Conservation (phyloP, 768 basidiomycete genomes). For the Termitomyces bulborhizus region DNA sequence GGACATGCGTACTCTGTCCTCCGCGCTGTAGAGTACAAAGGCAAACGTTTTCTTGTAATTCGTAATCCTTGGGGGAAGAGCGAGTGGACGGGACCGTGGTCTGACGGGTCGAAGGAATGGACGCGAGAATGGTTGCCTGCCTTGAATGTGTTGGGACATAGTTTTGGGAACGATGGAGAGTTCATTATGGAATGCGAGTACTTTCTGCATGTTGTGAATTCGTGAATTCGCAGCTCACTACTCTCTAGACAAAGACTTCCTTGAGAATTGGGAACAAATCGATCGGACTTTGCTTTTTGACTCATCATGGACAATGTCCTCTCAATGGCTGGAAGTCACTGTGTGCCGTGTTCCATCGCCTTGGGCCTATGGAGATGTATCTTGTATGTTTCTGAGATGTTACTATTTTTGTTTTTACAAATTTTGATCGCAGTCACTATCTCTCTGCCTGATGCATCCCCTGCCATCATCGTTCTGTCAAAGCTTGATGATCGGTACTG, state of each 20-base stretch:
- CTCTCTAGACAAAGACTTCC: conserved; percentile 28
- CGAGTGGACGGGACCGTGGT: conserved; percentile 50
- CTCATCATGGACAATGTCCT: conserved; percentile 31
- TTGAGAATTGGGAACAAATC: conserved; percentile 31
- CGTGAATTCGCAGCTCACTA: no score
- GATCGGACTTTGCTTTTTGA: conserved; percentile 35
- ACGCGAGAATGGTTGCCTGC: conserved; percentile 41
- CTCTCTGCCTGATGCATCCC: conserved; percentile 16
- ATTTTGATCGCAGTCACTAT: conserved; percentile 24
- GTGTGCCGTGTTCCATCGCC: conserved; percentile 21
- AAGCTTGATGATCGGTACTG: conserved; percentile 31
- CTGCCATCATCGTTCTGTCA: conserved; percentile 31
- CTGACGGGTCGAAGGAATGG: conserved; percentile 55
- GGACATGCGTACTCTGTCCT: conserved; percentile 48
- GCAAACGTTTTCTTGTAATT: conserved; percentile 45
- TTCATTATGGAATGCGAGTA: conserved; percentile 50
- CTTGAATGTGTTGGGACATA: conserved; percentile 35
- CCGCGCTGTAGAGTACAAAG: conserved; percentile 37
- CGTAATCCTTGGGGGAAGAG: conserved; percentile 48
- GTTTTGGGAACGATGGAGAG: conserved; percentile 46
- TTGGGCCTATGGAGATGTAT: conserved; percentile 37
- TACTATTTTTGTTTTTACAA: background rate
- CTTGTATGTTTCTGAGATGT: conserved; percentile 19
- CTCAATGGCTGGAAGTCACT: conserved; percentile 33
- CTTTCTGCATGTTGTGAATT: background rate